phyloP scores from a whole-genome alignment of 148 eudicot species.

The Amaranthus hypochondriacus region DNA sequence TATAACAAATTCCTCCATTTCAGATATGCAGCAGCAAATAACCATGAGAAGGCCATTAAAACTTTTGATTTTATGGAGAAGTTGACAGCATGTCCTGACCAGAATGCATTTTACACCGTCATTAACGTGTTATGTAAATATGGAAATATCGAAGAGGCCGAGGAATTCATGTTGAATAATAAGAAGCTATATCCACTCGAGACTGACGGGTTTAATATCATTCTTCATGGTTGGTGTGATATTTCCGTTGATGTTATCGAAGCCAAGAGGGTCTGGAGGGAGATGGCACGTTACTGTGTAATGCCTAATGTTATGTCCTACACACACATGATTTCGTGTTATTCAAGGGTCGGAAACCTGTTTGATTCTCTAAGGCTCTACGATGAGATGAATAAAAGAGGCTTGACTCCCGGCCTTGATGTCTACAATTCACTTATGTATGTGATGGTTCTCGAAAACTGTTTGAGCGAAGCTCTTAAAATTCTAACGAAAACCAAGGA shows the following conservation, averaged over 20 bases:
- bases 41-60: conserved; percentile 61
- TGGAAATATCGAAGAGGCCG: conserved; percentile 89
- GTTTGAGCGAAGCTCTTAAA: conserved; percentile 66
- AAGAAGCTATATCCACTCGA: conserved; percentile 79
- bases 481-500: conserved; percentile 56
- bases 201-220: conserved; percentile 69
- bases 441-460: conserved; percentile 64
- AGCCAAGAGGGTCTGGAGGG: conserved; percentile 94
- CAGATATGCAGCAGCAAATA: conserved; percentile 77
- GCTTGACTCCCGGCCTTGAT: conserved; percentile 52
- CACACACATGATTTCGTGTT: conserved; percentile 77
- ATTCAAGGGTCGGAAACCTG: conserved; percentile 61
- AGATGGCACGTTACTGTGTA: conserved; percentile 69
- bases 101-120: conserved; percentile 53
- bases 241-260: conserved; percentile 54
- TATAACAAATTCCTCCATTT: conserved; percentile 5
- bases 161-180: conserved; percentile 66
- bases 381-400: conserved; percentile 87
- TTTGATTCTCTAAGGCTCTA: conserved; percentile 79
- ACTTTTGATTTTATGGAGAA: conserved; percentile 82
- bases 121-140: conserved; percentile 55
- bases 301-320: conserved; percentile 63
- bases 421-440: conserved; percentile 80
- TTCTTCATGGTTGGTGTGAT: conserved; percentile 81
- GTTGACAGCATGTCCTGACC: conserved; percentile 52